A percentile compares a stretch with the other conserved stretches of the same genome.
Evolutionary conservation across 2,329 filamentous ascomycete genomes (phyloP).

Genomic region (Juglanconis oblonga): DNA sequence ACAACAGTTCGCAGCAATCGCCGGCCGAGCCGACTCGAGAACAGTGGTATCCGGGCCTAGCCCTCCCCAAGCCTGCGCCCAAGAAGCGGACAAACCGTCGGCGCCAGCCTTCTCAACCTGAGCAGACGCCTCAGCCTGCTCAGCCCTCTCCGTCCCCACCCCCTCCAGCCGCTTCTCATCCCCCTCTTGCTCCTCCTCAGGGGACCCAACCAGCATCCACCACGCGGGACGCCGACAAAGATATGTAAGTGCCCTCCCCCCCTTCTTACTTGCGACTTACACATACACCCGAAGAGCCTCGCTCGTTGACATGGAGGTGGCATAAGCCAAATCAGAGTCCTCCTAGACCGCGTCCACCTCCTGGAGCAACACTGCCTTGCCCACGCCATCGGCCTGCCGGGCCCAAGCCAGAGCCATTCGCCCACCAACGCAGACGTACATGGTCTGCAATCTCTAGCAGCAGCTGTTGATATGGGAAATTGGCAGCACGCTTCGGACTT

Average conservation of each 20-base stretch:
- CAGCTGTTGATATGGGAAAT: background rate
- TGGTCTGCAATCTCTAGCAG: background rate
- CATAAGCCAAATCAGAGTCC: background rate
- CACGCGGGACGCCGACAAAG: background rate
- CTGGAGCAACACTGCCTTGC: slow-evolving; percentile 10
- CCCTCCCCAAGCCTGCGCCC: background rate
- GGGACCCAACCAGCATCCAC: background rate
- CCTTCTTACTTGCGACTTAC: background rate
- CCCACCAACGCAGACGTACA: background rate
- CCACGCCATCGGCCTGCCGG: background rate
- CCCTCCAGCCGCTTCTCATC: background rate
- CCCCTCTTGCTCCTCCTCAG: background rate
- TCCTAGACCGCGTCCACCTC: background rate
- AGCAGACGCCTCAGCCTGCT: background rate
- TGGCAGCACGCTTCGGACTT: background rate
- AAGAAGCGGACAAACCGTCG: background rate
- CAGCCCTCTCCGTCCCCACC: background rate
- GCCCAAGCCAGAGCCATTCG: background rate
- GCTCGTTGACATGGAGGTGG: background rate
- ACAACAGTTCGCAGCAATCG: background rate
- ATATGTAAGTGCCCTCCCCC: slow-evolving; percentile 6
- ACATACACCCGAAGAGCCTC: background rate
- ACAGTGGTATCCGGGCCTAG: background rate
- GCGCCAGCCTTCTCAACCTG: background rate
- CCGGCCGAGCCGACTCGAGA: background rate